phyloP scores from a whole-genome alignment of 2,329 filamentous ascomycete genomes.

The Dendrostoma leiphaemia region DNA sequence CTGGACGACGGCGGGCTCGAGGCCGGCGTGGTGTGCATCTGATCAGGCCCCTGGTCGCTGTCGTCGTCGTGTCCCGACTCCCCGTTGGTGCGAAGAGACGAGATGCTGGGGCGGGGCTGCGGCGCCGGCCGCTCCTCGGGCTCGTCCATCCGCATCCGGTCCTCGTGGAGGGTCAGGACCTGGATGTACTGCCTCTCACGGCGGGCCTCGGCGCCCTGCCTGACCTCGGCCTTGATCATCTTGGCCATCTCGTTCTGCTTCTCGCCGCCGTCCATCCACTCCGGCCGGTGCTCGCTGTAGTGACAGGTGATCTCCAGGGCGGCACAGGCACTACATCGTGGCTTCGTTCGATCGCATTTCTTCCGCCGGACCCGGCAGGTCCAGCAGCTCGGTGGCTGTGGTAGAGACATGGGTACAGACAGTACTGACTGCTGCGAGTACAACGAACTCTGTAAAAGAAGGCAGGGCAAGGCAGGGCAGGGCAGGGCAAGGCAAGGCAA shows the following conservation, averaged over 20 bases:
- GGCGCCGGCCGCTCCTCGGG: conserved; percentile 11
- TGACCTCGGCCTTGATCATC: conserved; percentile 34
- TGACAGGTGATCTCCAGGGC: conserved; percentile 35
- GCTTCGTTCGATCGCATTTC: conserved; percentile 30
- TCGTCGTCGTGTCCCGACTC: conserved; percentile 8
- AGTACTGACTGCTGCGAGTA: too few species aligned
- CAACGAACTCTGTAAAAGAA: too few species aligned
- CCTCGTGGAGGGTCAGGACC: conserved; percentile 16
- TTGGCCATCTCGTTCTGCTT: conserved; percentile 32
- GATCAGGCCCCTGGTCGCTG: conserved; percentile 4
- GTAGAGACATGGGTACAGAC: conserved; percentile 1
- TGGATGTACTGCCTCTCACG: conserved; percentile 16
- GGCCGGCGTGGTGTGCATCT: conserved; percentile 3
- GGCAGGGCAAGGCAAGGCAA: too few species aligned
- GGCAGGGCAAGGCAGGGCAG: too few species aligned
- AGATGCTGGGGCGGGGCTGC: background rate
- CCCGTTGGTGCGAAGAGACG: background rate
- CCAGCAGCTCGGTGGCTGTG: conserved; percentile 28
- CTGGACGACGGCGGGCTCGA: conserved; percentile 13
- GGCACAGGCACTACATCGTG: conserved; percentile 32
- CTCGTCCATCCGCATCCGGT: conserved; percentile 12
- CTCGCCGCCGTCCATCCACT: conserved; percentile 31
- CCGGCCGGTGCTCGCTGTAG: conserved; percentile 29
- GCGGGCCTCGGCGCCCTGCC: conserved; percentile 19
- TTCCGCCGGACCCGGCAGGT: conserved; percentile 32